Conservation (phyloP, 768 basidiomycete genomes). For the Lanmaoa pseudosensibilis region DNA sequence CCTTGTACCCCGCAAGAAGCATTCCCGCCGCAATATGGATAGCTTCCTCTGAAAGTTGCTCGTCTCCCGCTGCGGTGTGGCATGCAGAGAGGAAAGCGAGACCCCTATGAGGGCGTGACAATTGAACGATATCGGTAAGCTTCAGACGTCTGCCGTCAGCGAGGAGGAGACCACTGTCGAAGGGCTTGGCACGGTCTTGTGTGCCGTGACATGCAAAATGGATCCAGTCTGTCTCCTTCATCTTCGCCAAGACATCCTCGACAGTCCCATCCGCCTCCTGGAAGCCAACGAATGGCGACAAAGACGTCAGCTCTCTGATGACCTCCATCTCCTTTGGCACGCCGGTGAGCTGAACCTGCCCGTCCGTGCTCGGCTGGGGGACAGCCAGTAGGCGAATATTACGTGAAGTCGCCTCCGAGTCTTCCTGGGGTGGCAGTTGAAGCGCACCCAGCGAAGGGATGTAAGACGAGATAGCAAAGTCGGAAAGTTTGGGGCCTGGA, state of each 20-base stretch:
- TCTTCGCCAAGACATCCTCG: neutral
- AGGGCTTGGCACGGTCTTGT: slow-evolving; percentile 20
- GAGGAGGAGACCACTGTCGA: slow-evolving; percentile 23
- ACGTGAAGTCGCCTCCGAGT: neutral
- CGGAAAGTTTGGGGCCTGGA: neutral
- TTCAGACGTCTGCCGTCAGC: neutral
- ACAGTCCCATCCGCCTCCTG: neutral
- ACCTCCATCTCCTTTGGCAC: slow-evolving; percentile 20
- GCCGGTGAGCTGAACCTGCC: neutral
- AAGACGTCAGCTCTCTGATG: neutral
- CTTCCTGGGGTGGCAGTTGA: neutral
- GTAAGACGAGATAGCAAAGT: slow-evolving; percentile 22
- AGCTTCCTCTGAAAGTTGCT: neutral
- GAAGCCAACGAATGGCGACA: neutral
- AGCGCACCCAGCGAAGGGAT: slow-evolving; percentile 27
- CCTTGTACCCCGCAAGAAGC: too few relatives aligned
- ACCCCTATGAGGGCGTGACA: slow-evolving; percentile 13
- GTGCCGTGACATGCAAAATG: slow-evolving; percentile 36
- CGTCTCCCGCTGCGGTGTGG: neutral
- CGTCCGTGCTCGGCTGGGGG: slow-evolving; percentile 12
- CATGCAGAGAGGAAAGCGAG: slow-evolving; percentile 25
- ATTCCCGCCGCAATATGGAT: too few relatives aligned
- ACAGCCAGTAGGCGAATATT: slow-evolving; percentile 8
- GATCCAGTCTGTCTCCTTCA: slow-evolving; percentile 7
- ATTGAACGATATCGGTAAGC: neutral